Evolutionary conservation across 2,329 filamentous ascomycete genomes (phyloP).

Genomic region (Epichloe aotearoae): DNA sequence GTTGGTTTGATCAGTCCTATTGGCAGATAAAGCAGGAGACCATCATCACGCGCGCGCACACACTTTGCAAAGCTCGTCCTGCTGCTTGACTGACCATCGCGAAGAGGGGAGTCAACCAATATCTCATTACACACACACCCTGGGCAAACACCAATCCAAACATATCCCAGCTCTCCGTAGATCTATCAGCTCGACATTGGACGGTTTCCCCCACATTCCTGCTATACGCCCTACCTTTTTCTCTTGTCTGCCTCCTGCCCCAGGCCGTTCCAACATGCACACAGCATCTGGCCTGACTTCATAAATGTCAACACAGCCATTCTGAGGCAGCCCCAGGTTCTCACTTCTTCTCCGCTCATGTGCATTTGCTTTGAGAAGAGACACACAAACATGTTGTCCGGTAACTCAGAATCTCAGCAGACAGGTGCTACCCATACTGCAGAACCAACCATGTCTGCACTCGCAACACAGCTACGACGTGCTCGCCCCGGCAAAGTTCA

Average conservation of each 20-base stretch:
- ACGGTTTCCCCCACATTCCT: slow-evolving; percentile 7
- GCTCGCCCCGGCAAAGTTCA: slow-evolving; percentile 35
- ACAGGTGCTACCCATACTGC: slow-evolving; percentile 12
- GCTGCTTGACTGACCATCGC: neutral
- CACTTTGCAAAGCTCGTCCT: neutral
- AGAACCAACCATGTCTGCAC: slow-evolving; percentile 29
- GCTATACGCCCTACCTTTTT: neutral
- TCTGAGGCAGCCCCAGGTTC: slow-evolving; percentile 10
- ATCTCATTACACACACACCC: slow-evolving; percentile 1
- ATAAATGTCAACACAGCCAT: slow-evolving; percentile 26
- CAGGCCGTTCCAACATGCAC: slow-evolving; percentile 23
- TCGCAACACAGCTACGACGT: slow-evolving; percentile 26
- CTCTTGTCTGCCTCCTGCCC: slow-evolving; percentile 8
- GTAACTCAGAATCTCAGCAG: slow-evolving; percentile 13
- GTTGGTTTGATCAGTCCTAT: neutral
- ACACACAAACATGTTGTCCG: slow-evolving; percentile 12
- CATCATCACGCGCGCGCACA: neutral
- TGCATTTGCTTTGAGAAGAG: slow-evolving; percentile 11
- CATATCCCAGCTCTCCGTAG: slow-evolving; percentile 1
- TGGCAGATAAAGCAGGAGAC: neutral
- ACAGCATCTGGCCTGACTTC: slow-evolving; percentile 18
- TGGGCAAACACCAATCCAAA: slow-evolving; percentile 1
- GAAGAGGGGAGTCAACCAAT: neutral
- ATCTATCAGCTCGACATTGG: slow-evolving; percentile 6
- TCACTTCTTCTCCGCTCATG: slow-evolving; percentile 11